Evolutionary conservation across 2,329 filamentous ascomycete species (phyloP).

Genomic region (Sclerotinia minor): DNA sequence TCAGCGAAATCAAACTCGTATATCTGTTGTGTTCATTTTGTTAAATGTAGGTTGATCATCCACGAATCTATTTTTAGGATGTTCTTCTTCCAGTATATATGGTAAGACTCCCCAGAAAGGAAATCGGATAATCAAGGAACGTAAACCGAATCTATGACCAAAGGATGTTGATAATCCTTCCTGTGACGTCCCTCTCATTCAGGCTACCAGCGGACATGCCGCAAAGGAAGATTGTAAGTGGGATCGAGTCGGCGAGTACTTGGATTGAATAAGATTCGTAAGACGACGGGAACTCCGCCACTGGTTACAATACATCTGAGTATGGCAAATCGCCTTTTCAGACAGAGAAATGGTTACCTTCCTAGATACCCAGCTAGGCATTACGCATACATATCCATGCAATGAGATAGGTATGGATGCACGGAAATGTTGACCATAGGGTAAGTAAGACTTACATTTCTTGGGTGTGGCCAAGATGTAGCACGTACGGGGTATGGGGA

Average conservation of each 20-base stretch:
- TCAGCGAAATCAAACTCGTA: background rate
- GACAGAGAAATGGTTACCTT: background rate
- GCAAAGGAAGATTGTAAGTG: background rate
- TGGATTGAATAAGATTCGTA: background rate
- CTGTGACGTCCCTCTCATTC: background rate
- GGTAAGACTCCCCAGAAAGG: background rate
- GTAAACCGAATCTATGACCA: background rate
- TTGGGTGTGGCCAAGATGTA: background rate
- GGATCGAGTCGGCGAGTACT: background rate
- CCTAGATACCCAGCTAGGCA: background rate
- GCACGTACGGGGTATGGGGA: conserved; percentile 8
- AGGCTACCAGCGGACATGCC: background rate
- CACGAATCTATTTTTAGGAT: background rate
- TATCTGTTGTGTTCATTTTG: background rate
- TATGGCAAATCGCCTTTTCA: background rate
- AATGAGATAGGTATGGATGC: background rate
- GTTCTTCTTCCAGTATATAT: background rate
- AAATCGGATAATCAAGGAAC: background rate
- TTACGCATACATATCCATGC: background rate
- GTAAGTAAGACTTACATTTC: background rate
- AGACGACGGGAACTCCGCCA: background rate
- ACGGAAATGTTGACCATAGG: background rate
- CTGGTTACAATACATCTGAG: background rate
- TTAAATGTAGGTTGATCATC: background rate
- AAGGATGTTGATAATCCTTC: conserved; percentile 7